Evolutionary conservation across 805 yeast species (phyloP), one percentile per base, ranked within the genome.

Genomic region (Kodamaea kaohsiungensis): DNA sequence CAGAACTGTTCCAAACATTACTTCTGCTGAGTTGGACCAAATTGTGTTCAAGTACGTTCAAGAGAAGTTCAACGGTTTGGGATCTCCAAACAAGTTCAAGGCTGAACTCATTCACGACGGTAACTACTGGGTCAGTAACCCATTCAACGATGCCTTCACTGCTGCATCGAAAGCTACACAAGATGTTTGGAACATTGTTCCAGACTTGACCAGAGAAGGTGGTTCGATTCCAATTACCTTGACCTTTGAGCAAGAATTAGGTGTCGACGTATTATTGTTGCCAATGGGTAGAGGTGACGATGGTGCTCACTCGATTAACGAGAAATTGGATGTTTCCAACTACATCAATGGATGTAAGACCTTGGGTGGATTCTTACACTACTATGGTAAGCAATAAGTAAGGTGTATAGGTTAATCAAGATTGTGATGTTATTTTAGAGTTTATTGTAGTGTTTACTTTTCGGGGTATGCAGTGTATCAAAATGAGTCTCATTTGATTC

Each of bases 261-360:
- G 89, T 64, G 89, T 96, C 19, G 86, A 86, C 59, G 98, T 92
- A 35, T 79, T 95, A 59, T 79, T 95, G 66, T 83, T 95, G 64
- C 99, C 99, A 59, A 89, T 95, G 88, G 99, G 99, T 60, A 88
- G 96, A 76, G 99, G 99, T 62, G 98, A 95, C 70, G 99, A 95
- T 68, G 99, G 99, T 64, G 99, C 99, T 47, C 99, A 95, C 72
- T 91, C 97, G 18, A 91, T 95, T 65, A 95, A 95, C 69, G 99
- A 95, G 77, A 95, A 95, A 78, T 76, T 95, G 64, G 89, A 96
- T 69, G 78, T 91, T 51, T 76, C 88, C 60, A 95, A 95, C 80
- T 95, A 89, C 75, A 85, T 95, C 62, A 89, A 89, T 66, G 99
- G 99, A 61, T 85, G 89, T 67, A 95, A 95, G 80, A 88, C 97